phyloP scores from a whole-genome alignment of 2,329 filamentous ascomycete genomes.

The Curvularia spicifera region DNA sequence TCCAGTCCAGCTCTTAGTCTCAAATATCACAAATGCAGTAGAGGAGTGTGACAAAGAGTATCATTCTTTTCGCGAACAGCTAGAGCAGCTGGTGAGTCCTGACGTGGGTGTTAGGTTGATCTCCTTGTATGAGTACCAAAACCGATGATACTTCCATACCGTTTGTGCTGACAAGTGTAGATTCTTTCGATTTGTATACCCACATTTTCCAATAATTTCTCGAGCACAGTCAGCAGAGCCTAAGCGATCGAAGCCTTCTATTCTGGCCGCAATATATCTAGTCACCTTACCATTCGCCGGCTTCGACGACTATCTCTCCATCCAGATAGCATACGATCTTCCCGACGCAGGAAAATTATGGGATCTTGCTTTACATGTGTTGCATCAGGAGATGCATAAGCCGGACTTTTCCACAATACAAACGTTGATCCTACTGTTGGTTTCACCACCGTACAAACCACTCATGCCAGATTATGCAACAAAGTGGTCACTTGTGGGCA shows the following conservation, averaged over 20 bases:
- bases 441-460: slow-evolving; percentile 1
- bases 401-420: background rate
- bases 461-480: slow-evolving; percentile 7
- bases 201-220: slow-evolving; percentile 2
- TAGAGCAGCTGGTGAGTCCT: slow-evolving; percentile 3
- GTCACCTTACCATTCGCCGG: slow-evolving; percentile 2
- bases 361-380: background rate
- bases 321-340: slow-evolving; percentile 7
- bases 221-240: background rate
- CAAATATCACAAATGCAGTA: background rate
- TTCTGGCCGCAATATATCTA: slow-evolving; percentile 2
- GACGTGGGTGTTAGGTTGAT: slow-evolving; percentile 3
- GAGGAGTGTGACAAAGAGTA: background rate
- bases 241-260: background rate
- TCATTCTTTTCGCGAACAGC: slow-evolving; percentile 1
- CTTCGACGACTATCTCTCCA: slow-evolving; percentile 4
- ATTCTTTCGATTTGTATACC: slow-evolving; percentile 5
- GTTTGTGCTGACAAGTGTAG: background rate
- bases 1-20: slow-evolving; percentile 4
- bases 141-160: background rate
- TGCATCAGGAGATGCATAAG: background rate
- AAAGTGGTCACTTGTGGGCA: slow-evolving; percentile 7
- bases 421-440: background rate
- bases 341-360: slow-evolving; percentile 1
- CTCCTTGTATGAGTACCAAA: background rate